Evolutionary conservation across 1,284 basidiomycete species (phyloP), one percentile per base, ranked within the genome.

Genomic region (Ganoderma leucocontextum): DNA sequence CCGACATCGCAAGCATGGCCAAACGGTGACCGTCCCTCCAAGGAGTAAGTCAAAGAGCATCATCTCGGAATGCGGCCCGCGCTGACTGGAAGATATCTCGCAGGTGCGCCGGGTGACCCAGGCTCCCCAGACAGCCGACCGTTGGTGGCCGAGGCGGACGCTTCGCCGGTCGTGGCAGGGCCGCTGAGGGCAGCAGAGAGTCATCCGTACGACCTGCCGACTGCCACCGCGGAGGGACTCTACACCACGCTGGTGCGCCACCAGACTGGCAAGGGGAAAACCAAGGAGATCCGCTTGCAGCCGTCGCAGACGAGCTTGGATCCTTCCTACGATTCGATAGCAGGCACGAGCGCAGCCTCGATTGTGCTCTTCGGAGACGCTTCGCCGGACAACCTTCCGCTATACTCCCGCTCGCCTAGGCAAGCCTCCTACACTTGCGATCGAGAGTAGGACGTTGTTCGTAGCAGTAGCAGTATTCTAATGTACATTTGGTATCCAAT

Each of bases 251-350:
- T 58, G 19, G 55, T 58, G 55, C 33, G 55, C 0, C 36, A 58
- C 17, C 35, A 38, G 55, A 58, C 35, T 12, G 55, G 35, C 35
- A 35, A 38, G 55, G 55, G 55, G 35, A 58, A 58, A 22, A 8
- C 38, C 55, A 38, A 58, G 36, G 55, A 58, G 55, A 38, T 58
- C 19, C 55, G 35, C 35, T 38, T 58, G 55, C 33, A 58, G 55
- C 55, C 55, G 9, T 58, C 55, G 4, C 55, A n/a, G 19, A 36
- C 35, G 10, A 10, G 33, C 35, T 58, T 38, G 19, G 33, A 22
- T 35, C 19, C 19, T 38, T 38, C 33, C 35, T 22, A n/a, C 55
- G 19, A 38, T 4, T 38, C 35, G 10, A 35, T 36, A 4, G 19
- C 17, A 35, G 35, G 19, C 19, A 22, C n/a, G 35, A 58, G 55